Percentiles rank a stretch among this genome's conserved stretches.
Evolutionary conservation across 805 yeast species (phyloP).

Genomic region (Myxozyma nipponensis): DNA sequence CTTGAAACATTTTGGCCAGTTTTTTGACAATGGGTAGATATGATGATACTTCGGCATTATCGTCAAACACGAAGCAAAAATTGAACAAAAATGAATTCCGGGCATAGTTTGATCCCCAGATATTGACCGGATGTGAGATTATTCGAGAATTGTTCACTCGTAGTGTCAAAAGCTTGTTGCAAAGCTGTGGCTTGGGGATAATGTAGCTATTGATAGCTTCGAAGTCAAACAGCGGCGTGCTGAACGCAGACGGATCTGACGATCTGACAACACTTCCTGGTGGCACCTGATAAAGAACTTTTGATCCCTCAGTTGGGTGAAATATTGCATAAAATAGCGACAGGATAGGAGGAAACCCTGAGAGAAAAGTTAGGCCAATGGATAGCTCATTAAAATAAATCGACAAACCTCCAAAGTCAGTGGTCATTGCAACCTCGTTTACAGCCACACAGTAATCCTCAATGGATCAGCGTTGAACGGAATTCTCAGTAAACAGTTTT

Average conservation of each 20-base stretch:
- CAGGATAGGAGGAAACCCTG: slow-evolving; percentile 80
- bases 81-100: slow-evolving; percentile 92
- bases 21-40: slow-evolving; percentile 82
- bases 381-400: not conserved
- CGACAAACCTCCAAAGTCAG: slow-evolving; percentile 19
- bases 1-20: slow-evolving; percentile 82
- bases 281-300: slow-evolving; percentile 87
- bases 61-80: slow-evolving; percentile 85
- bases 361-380: too few relatives aligned
- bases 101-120: slow-evolving; percentile 69
- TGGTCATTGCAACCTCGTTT: too few relatives aligned
- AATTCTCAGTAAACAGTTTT: too few relatives aligned
- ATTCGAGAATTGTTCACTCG: slow-evolving; percentile 67
- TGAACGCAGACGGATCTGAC: slow-evolving; percentile 25
- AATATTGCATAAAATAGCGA: slow-evolving; percentile 88
- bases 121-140: slow-evolving; percentile 84
- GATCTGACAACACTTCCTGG: slow-evolving; percentile 49
- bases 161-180: slow-evolving; percentile 74
- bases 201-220: slow-evolving; percentile 84
- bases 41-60: slow-evolving; percentile 74
- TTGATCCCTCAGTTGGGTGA: slow-evolving; percentile 94
- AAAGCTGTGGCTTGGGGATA: slow-evolving; percentile 88
- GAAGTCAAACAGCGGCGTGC: slow-evolving; percentile 60
- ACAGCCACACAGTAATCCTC: too few relatives aligned
- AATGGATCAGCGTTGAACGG: too few relatives aligned